Percentiles rank a stretch among this genome's conserved stretches.
phyloP scores from a whole-genome alignment of 2,329 filamentous ascomycete species.

The Septoria linicola region DNA sequence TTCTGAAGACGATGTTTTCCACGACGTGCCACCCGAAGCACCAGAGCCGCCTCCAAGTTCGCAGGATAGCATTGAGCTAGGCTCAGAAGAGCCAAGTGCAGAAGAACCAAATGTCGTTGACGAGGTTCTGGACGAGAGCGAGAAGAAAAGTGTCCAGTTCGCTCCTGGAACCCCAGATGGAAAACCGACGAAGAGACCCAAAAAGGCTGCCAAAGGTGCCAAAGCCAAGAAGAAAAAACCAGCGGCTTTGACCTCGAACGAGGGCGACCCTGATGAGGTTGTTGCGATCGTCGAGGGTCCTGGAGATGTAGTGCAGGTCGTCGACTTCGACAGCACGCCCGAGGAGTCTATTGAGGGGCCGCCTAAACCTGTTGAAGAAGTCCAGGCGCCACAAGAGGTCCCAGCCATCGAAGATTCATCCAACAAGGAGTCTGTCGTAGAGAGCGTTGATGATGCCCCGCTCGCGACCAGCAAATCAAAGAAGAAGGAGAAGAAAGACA shows the following conservation, averaged over 20 bases:
- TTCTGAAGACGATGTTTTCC: background rate
- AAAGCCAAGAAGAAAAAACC: constrained; percentile 32
- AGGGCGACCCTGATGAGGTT: constrained; percentile 28
- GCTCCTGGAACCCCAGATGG: constrained; percentile 33
- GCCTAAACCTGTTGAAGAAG: constrained; percentile 4
- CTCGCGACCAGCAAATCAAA: background rate
- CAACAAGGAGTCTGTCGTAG: background rate
- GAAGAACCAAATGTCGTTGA: background rate
- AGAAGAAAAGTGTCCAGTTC: constrained; percentile 33
- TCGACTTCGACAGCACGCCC: background rate
- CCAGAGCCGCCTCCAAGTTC: constrained; percentile 6
- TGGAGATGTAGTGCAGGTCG: constrained; percentile 2
- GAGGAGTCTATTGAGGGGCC: constrained; percentile 20
- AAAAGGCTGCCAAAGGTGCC: constrained; percentile 26
- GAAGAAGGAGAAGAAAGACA: constrained; percentile 5
- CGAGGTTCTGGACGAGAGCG: constrained; percentile 20
- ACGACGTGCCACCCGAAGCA: constrained; percentile 13
- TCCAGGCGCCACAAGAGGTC: background rate
- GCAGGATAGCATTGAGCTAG: background rate
- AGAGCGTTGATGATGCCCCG: too few relatives aligned
- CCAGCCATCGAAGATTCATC: background rate
- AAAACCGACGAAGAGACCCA: constrained; percentile 29
- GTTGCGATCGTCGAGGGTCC: constrained; percentile 27
- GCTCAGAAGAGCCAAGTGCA: background rate
- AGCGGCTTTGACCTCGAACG: constrained; percentile 9